Conservation (phyloP, 306 rosid genomes). For the Rosa rugosa region DNA sequence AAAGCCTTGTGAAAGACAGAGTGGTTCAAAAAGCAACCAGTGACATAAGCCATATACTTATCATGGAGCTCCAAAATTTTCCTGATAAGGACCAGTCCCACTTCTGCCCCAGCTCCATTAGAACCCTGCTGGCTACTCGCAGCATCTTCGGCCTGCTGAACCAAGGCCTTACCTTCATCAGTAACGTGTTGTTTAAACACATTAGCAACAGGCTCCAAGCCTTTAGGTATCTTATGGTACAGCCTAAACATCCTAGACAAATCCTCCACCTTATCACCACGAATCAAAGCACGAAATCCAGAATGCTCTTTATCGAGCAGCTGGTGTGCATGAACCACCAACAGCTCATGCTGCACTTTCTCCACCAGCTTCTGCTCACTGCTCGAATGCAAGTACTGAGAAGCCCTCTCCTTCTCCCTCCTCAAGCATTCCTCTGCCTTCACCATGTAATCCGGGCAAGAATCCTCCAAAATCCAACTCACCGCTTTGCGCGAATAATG, state of each 20-base stretch:
- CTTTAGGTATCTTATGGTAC: neutral
- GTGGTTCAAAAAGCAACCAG: slow-evolving; percentile 24
- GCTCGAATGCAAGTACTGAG: slow-evolving; percentile 33
- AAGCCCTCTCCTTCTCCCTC: slow-evolving; percentile 37
- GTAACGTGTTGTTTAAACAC: neutral
- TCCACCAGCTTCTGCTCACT: slow-evolving; percentile 40
- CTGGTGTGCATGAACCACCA: slow-evolving; percentile 67
- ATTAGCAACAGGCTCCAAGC: neutral
- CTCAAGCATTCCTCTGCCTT: slow-evolving; percentile 55
- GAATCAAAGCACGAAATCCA: neutral
- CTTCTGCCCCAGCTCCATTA: neutral
- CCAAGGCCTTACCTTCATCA: slow-evolving; percentile 1
- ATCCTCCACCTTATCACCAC: neutral
- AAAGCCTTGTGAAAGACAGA: slow-evolving; percentile 68
- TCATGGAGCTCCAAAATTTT: slow-evolving; percentile 50
- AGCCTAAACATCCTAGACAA: slow-evolving; percentile 1
- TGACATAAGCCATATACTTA: slow-evolving; percentile 61
- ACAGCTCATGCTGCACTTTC: slow-evolving; percentile 63
- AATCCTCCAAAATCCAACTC: slow-evolving; percentile 59
- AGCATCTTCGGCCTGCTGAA: slow-evolving; percentile 5
- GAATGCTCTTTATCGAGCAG: slow-evolving; percentile 41
- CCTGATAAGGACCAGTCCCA: neutral
- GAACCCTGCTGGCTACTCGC: neutral
- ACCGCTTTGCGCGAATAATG: slow-evolving; percentile 64
- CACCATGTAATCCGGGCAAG: slow-evolving; percentile 78